Conservation (phyloP, 108 stramenopile genomes). For the Cyclotella cryptica region DNA sequence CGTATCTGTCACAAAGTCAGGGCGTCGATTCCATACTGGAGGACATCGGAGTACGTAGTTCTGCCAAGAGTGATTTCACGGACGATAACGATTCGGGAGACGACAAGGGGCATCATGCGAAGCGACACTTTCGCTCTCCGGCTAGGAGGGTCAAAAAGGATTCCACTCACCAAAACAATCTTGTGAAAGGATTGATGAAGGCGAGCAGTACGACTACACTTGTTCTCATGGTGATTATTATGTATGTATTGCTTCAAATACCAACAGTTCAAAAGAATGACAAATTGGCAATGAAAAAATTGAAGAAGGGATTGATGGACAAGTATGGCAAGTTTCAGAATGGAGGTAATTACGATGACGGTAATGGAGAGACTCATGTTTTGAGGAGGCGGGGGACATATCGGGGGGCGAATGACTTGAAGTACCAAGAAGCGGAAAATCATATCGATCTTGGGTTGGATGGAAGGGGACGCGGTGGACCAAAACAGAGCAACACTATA, state of each 20-base stretch:
- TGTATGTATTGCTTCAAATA: conserved; percentile 17
- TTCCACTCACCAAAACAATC: not conserved
- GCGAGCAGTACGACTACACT: conserved; percentile 1
- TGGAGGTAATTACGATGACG: conserved; percentile 14
- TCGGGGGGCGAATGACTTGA: not conserved
- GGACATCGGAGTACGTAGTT: conserved; percentile 31
- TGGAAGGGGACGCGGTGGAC: not conserved
- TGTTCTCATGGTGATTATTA: not conserved
- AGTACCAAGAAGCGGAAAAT: not conserved
- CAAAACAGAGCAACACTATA: not conserved
- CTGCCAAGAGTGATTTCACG: conserved; percentile 3
- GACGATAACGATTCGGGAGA: not conserved
- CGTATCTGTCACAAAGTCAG: conserved; percentile 9
- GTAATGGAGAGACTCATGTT: conserved; percentile 6
- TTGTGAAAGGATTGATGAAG: not conserved
- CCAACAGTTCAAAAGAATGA: conserved; percentile 20
- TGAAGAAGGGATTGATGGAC: conserved; percentile 1
- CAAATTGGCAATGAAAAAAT: conserved; percentile 3
- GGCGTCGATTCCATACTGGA: conserved; percentile 32
- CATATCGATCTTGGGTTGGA: not conserved
- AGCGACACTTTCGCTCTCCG: not conserved
- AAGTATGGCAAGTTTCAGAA: not conserved
- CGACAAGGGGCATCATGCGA: not conserved
- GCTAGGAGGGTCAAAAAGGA: not conserved
- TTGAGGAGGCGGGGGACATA: not conserved